Conservation (phyloP, 2,329 filamentous ascomycete species). For the Leptographium radiaticola region DNA sequence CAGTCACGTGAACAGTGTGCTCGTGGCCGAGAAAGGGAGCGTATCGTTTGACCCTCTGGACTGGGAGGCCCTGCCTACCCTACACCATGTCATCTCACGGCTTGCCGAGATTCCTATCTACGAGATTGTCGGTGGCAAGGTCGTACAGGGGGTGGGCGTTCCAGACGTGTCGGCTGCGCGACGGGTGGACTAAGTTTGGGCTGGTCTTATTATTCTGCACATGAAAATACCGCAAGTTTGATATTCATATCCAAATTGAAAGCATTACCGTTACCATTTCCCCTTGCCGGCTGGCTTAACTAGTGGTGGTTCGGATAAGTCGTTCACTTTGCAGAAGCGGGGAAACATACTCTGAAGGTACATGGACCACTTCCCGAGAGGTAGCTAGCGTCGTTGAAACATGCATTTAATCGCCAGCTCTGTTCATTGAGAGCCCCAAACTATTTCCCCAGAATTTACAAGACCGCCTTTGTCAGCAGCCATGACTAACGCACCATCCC, state of each 20-base stretch:
- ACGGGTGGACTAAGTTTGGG: background rate
- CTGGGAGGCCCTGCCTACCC: constrained; percentile 43
- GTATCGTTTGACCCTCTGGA: constrained; percentile 35
- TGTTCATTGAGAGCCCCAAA: too few species aligned
- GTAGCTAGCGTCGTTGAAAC: background rate
- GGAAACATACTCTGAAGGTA: background rate
- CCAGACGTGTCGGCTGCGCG: constrained; percentile 24
- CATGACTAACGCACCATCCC: background rate
- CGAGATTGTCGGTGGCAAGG: constrained; percentile 39
- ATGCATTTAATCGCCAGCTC: background rate
- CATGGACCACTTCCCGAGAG: background rate
- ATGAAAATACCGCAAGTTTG: too few species aligned
- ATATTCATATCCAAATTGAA: too few species aligned
- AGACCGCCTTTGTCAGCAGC: too few species aligned
- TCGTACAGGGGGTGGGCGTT: constrained; percentile 40
- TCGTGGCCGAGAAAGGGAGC: constrained; percentile 25
- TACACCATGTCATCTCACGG: constrained; percentile 42
- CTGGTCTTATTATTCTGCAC: too few species aligned
- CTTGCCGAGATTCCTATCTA: constrained; percentile 44
- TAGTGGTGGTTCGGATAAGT: too few species aligned
- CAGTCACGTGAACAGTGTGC: constrained; percentile 18
- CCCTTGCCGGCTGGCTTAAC: too few species aligned
- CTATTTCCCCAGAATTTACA: too few species aligned
- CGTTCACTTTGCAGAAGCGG: too few species aligned
- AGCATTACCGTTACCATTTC: too few species aligned